Evolutionary conservation across 2,329 filamentous ascomycete genomes (phyloP), one percentile per base, ranked within the genome.

Genomic region (Venturia pyrina): DNA sequence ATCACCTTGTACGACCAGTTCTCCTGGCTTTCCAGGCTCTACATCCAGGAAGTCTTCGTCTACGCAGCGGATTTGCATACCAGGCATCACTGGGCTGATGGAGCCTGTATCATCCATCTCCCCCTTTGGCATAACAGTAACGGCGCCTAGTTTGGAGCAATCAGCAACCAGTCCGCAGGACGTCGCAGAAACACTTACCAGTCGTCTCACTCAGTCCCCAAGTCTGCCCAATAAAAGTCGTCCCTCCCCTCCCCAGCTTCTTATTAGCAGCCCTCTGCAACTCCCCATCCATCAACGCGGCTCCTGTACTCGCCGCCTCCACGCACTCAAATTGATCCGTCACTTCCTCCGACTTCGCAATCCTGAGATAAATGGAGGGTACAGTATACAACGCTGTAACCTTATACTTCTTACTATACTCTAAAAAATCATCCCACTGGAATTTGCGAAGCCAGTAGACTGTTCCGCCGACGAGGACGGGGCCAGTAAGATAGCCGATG

Each of bases 381-480:
- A 87, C 85, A 6, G 80, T 83, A 71, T 85, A 84, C 71, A 87
- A 81, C 61, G 72, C 75, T 0, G 83, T 86, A 68, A 86, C 78
- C 15, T 73, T 72, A 70, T 83, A 81, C 61, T 78, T 76, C 53
- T 78, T 78, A 69, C 77, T 78, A 72, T 85, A 81, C 48, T 75
- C 73, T 64, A 87, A 77, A 70, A 88, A 87, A 44, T 80, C 75
- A 1, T 73, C 71, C 67, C 85, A 84, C 67, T 84, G 79, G 72
- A 87, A 88, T 48, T 77, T 78, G 5, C 79, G 76, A 85, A 88
- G 87, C 85, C 85, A 88, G 76, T 84, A 87, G 3, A 83, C 72
- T 5, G 71, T 69, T 1, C 76, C 75, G 48, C 73, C 75, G n/a
- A 24, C 28, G 28, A 61, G 75, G 67, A 79, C 74, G 0, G 78